Evolutionary conservation across 768 basidiomycete species (phyloP).

Genomic region (Amanita muscaria): DNA sequence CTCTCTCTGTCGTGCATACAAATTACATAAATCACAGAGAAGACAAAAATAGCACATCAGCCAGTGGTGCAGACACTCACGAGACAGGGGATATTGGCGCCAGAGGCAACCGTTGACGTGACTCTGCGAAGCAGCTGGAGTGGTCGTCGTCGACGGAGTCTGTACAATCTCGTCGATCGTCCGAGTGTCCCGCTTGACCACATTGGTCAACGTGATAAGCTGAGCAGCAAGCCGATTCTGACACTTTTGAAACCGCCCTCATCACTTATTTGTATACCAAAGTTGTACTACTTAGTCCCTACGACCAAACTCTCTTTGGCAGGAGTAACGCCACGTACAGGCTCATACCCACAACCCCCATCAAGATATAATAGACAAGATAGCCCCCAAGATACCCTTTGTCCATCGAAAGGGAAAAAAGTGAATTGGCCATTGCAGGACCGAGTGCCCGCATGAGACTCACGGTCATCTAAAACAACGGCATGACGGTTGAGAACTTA

Average conservation of each 20-base stretch:
- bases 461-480: conserved; percentile 23
- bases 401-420: conserved; percentile 60
- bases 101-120: conserved; percentile 24
- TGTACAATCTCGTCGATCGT: conserved; percentile 78
- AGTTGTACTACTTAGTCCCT: not conserved
- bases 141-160: conserved; percentile 19
- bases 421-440: conserved; percentile 49
- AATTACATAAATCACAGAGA: conserved; percentile 1
- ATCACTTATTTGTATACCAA: conserved; percentile 17
- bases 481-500: too few species aligned
- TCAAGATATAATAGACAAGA: conserved; percentile 44
- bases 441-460: conserved; percentile 40
- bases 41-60: conserved; percentile 7
- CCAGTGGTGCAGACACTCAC: conserved; percentile 24
- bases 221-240: conserved; percentile 54
- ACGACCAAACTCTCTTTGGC: conserved; percentile 19
- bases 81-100: conserved; percentile 33
- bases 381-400: conserved; percentile 43
- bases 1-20: conserved; percentile 5
- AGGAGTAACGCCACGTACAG: conserved; percentile 27
- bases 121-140: not conserved
- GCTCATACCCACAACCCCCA: conserved; percentile 20
- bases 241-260: conserved; percentile 36
- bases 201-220: conserved; percentile 65
- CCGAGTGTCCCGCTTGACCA: conserved; percentile 66